A percentile compares a stretch with the other conserved stretches of the same genome.
Conservation (phyloP, 2,329 filamentous ascomycete genomes). For the Monilinia aucupariae region DNA sequence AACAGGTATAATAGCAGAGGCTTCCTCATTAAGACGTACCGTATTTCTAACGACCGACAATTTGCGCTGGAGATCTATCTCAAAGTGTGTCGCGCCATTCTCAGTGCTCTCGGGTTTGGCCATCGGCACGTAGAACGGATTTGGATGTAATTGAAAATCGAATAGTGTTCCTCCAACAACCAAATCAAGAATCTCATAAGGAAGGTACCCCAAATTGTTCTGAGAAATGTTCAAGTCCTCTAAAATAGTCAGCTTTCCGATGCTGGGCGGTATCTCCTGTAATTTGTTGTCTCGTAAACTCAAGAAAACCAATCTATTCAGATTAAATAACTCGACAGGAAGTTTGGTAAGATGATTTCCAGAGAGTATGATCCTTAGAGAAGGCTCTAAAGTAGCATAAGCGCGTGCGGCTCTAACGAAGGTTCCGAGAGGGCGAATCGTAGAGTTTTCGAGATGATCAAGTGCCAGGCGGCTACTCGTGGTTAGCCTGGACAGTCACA, state of each 20-base stretch:
- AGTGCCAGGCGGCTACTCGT: slow-evolving; percentile 36
- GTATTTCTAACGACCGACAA: neutral
- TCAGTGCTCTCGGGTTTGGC: neutral
- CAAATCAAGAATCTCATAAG: slow-evolving; percentile 33
- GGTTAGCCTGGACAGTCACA: slow-evolving; percentile 17
- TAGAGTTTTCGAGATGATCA: slow-evolving; percentile 49
- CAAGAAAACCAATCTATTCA: slow-evolving; percentile 58
- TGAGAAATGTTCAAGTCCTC: slow-evolving; percentile 60
- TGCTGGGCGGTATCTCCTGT: slow-evolving; percentile 53
- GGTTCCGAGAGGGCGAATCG: slow-evolving; percentile 51
- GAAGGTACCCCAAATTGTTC: slow-evolving; percentile 56
- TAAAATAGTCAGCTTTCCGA: slow-evolving; percentile 54
- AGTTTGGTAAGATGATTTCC: slow-evolving; percentile 52
- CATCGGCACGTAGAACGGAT: slow-evolving; percentile 50
- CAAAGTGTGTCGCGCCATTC: neutral
- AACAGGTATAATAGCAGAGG: too few species aligned
- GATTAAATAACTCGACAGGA: slow-evolving; percentile 55
- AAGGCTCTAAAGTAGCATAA: slow-evolving; percentile 54
- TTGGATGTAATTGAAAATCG: slow-evolving; percentile 54
- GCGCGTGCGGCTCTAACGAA: slow-evolving; percentile 36
- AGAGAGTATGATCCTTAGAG: slow-evolving; percentile 56
- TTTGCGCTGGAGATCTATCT: neutral
- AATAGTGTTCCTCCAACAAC: slow-evolving; percentile 40
- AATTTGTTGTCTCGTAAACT: slow-evolving; percentile 62
- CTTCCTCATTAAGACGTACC: neutral